These are phyloP conservation scores for Tricholoma hemisulphureum DNA, from an alignment of 768 basidiomycete species.

Conservation along the genomic window DNA sequence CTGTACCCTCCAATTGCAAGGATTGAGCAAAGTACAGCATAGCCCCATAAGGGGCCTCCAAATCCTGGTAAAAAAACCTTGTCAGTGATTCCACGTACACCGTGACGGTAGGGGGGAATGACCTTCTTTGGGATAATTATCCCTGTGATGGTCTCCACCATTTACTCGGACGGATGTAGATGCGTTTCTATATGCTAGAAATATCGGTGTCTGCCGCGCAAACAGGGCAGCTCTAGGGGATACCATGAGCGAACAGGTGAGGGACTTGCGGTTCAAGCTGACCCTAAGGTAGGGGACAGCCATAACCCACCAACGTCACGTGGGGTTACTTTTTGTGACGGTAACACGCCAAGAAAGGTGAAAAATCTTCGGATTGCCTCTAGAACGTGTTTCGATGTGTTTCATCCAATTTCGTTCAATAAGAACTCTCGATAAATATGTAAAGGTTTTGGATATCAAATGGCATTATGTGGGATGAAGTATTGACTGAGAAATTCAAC, in stretches of 20 bases:
- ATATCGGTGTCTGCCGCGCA: conserved; percentile 33
- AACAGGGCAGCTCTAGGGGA: conserved; percentile 40
- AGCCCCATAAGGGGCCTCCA: conserved; percentile 64
- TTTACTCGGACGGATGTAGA: conserved; percentile 45
- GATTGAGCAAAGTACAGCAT: conserved; percentile 51
- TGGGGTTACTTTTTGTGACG: too few relatives aligned
- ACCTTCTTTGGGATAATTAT: conserved; percentile 63
- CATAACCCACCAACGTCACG: too few relatives aligned
- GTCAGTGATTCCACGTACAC: conserved; percentile 6
- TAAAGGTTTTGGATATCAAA: too few relatives aligned
- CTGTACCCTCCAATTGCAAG: conserved; percentile 60
- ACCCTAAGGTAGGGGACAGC: too few relatives aligned
- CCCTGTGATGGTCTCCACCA: conserved; percentile 40
- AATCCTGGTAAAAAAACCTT: conserved; percentile 48
- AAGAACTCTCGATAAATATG: too few relatives aligned
- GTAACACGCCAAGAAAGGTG: too few relatives aligned
- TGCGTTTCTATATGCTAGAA: conserved; percentile 39
- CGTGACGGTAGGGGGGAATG: conserved; percentile 17
- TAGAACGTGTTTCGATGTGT: too few relatives aligned
- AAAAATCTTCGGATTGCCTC: too few relatives aligned
- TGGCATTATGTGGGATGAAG: too few relatives aligned
- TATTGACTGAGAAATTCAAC: too few relatives aligned
- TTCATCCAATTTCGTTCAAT: too few relatives aligned
- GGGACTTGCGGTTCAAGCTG: too few relatives aligned
- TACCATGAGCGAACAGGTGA: conserved; percentile 41